phyloP scores from a whole-genome alignment of 2,329 filamentous ascomycete species.

The Phaeosphaeria sp. region DNA sequence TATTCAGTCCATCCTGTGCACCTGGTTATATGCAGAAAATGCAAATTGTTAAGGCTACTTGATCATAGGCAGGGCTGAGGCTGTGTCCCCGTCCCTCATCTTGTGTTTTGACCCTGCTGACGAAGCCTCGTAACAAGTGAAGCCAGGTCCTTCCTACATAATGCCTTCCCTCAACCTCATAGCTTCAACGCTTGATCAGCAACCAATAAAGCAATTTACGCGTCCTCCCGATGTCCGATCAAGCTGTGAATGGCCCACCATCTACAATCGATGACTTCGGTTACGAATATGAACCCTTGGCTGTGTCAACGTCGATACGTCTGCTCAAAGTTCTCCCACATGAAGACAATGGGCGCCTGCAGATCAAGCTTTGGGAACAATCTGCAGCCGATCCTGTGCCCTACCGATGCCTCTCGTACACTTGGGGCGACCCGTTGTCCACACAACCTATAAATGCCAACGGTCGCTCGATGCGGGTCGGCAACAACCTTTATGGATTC shows the following conservation, averaged over 20 bases:
- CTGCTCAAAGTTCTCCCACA: neutral
- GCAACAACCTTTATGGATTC: neutral
- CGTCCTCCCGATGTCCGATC: neutral
- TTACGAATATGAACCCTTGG: neutral
- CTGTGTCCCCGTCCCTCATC: neutral
- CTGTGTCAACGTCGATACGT: neutral
- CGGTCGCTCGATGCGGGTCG: neutral
- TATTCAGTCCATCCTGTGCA: too few relatives aligned
- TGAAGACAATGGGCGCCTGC: neutral
- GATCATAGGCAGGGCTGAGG: neutral
- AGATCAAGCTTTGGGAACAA: neutral
- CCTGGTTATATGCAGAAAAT: too few relatives aligned
- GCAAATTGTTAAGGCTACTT: too few relatives aligned
- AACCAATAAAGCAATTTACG: neutral
- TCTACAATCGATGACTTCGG: neutral
- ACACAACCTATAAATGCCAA: neutral
- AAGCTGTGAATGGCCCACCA: neutral
- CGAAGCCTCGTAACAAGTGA: neutral
- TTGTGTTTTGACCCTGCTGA: neutral
- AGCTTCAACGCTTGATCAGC: neutral
- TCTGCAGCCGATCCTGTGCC: neutral
- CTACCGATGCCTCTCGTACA: constrained; percentile 1
- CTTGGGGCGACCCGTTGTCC: neutral
- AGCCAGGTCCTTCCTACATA: neutral
- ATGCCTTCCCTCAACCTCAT: neutral